A percentile compares a stretch with the other conserved stretches of the same genome.
Evolutionary conservation across 2,329 filamentous ascomycete genomes (phyloP).

Genomic region (Pseudogymnoascus pannorum): DNA sequence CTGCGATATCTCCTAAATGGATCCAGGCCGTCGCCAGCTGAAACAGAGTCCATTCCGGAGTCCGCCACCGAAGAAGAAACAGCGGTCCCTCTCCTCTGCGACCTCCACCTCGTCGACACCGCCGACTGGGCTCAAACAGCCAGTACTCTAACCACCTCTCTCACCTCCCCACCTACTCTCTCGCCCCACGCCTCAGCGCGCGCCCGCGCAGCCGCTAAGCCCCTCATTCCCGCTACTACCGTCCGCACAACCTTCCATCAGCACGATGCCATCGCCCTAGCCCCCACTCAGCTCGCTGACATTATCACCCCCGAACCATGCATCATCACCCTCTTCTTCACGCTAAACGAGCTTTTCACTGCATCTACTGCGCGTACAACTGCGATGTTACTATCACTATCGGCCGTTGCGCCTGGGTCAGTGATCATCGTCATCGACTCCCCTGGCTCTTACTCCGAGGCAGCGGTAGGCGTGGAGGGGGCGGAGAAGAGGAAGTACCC

Average conservation of each 20-base stretch:
- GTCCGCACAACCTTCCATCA: slow-evolving; percentile 39
- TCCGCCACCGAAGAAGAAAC: neutral
- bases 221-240: slow-evolving; percentile 36
- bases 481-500: slow-evolving; percentile 62
- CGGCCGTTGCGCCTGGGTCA: slow-evolving; percentile 49
- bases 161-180: slow-evolving; percentile 45
- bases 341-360: slow-evolving; percentile 89
- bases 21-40: neutral
- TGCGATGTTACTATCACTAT: slow-evolving; percentile 63
- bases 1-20: slow-evolving; percentile 32
- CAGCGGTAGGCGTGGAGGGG: slow-evolving; percentile 49
- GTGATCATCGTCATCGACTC: slow-evolving; percentile 84
- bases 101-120: slow-evolving; percentile 67
- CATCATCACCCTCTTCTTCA: slow-evolving; percentile 83
- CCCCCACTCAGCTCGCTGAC: slow-evolving; percentile 27
- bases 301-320: slow-evolving; percentile 31
- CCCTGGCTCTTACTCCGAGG: slow-evolving; percentile 84
- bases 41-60: neutral
- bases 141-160: slow-evolving; percentile 45
- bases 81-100: slow-evolving; percentile 18
- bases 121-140: slow-evolving; percentile 68
- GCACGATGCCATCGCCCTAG: slow-evolving; percentile 42
- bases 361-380: slow-evolving; percentile 67
- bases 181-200: slow-evolving; percentile 47
- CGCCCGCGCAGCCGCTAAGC: slow-evolving; percentile 36